Evolutionary conservation across 768 basidiomycete genomes (phyloP).

Genomic region (Phlebiopsis gigantea): DNA sequence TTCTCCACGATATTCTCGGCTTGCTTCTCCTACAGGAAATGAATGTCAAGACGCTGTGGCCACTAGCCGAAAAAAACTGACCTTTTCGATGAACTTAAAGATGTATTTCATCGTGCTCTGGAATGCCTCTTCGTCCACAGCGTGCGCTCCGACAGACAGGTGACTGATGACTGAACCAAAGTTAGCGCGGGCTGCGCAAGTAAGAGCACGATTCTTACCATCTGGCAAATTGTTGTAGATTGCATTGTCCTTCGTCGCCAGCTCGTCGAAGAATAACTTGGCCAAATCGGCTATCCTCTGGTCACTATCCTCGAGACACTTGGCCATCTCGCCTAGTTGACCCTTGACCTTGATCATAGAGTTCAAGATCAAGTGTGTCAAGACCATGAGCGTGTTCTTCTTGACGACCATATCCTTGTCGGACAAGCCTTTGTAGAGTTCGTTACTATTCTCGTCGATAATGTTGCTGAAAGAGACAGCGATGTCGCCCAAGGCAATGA

Average conservation of each 20-base stretch:
- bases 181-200: constrained; percentile 4
- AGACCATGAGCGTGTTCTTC: constrained; percentile 99
- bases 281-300: constrained; percentile 86
- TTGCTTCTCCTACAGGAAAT: constrained; percentile 80
- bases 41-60: too few relatives aligned
- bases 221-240: constrained; percentile 99
- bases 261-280: constrained; percentile 95
- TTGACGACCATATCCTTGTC: constrained; percentile 87
- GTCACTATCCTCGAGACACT: constrained; percentile 92
- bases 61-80: too few relatives aligned
- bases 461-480: constrained; percentile 98
- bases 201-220: constrained; percentile 40
- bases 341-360: constrained; percentile 99
- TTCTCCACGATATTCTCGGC: constrained; percentile 97
- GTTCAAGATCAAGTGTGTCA: constrained; percentile 93
- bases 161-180: constrained; percentile 79
- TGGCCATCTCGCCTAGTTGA: constrained; percentile 99
- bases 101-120: constrained; percentile 92
- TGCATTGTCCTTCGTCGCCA: constrained; percentile 96
- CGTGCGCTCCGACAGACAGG: constrained; percentile 83
- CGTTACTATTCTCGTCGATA: constrained; percentile 95
- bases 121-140: constrained; percentile 90
- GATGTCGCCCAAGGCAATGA: constrained; percentile 95
- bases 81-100: constrained; percentile 97
- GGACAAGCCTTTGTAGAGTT: constrained; percentile 89